A percentile compares a stretch with the other conserved stretches of the same genome.
phyloP scores from a whole-genome alignment of 1,284 basidiomycete genomes.

The Leccinum subrobustum region DNA sequence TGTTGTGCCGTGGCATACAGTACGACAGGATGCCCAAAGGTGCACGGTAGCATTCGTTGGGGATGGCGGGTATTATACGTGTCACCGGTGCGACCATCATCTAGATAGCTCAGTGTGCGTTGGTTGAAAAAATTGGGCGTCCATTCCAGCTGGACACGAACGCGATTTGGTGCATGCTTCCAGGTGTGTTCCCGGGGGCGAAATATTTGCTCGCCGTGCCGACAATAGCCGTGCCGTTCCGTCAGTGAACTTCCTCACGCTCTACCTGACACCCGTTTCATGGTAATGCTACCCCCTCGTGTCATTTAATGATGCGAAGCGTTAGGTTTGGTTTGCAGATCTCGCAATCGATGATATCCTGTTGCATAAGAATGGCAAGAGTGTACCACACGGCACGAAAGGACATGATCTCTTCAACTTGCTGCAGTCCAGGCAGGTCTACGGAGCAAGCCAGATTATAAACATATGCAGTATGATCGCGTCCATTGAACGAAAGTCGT shows the following conservation, averaged over 20 bases:
- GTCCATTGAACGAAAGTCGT: slow-evolving; percentile 88
- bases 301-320: slow-evolving; percentile 90
- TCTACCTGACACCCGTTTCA: slow-evolving; percentile 37
- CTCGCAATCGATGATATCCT: slow-evolving; percentile 90
- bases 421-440: slow-evolving; percentile 75
- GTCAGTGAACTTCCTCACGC: slow-evolving; percentile 42
- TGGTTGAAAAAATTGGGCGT: not conserved
- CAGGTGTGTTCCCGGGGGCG: slow-evolving; percentile 37
- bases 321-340: slow-evolving; percentile 88
- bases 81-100: not conserved
- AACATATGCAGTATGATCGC: slow-evolving; percentile 77
- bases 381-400: slow-evolving; percentile 91
- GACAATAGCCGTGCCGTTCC: slow-evolving; percentile 57
- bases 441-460: slow-evolving; percentile 72
- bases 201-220: slow-evolving; percentile 67
- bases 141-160: not conserved
- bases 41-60: not conserved
- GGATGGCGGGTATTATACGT: not conserved
- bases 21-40: not conserved
- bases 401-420: slow-evolving; percentile 90
- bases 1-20: not conserved
- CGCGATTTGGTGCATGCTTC: not conserved
- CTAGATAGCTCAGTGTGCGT: not conserved
- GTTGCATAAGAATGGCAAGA: slow-evolving; percentile 83
- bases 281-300: slow-evolving; percentile 42